Percentiles rank a stretch among this genome's conserved stretches.
These are phyloP conservation scores for Durusdinium trenchii DNA, from an alignment of 73 alveolate species.

Conservation along the genomic window DNA sequence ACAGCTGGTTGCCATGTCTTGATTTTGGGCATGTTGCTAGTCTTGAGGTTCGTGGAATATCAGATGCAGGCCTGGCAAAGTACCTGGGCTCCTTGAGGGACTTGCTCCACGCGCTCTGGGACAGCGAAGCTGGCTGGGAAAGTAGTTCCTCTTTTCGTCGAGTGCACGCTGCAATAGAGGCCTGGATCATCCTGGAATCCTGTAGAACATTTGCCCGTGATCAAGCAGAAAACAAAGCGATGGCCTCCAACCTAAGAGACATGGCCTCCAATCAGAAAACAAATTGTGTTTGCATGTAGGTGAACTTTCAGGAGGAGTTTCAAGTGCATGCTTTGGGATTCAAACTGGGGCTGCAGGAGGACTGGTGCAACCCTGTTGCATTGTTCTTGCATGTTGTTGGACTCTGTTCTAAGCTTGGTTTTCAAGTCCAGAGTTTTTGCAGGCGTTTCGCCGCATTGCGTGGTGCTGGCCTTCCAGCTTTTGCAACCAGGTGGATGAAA, in stretches of 20 bases:
- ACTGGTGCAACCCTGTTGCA: not conserved
- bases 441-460: conserved; percentile 69
- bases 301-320: conserved; percentile 70
- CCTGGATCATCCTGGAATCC: not conserved
- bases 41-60: conserved; percentile 50
- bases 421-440: not conserved
- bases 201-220: too few species aligned
- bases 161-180: conserved; percentile 3
- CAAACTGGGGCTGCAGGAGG: conserved; percentile 68
- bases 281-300: conserved; percentile 32
- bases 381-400: not conserved
- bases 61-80: conserved; percentile 59
- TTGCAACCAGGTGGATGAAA: not conserved
- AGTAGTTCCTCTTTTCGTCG: conserved; percentile 14
- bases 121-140: conserved; percentile 21
- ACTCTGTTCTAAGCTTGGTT: not conserved
- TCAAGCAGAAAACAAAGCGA: too few species aligned
- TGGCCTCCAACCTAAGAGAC: too few species aligned
- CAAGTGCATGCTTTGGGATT: conserved; percentile 16
- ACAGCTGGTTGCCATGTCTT: not conserved
- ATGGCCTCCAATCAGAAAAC: too few species aligned
- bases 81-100: conserved; percentile 10
- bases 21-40: not conserved
- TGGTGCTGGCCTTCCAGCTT: conserved; percentile 64
- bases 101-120: conserved; percentile 51